Evolutionary conservation across 225 moss, liverwort and hornwort genomes (phyloP), one percentile per base, ranked within the genome.

Genomic region (Polytrichum commune): DNA sequence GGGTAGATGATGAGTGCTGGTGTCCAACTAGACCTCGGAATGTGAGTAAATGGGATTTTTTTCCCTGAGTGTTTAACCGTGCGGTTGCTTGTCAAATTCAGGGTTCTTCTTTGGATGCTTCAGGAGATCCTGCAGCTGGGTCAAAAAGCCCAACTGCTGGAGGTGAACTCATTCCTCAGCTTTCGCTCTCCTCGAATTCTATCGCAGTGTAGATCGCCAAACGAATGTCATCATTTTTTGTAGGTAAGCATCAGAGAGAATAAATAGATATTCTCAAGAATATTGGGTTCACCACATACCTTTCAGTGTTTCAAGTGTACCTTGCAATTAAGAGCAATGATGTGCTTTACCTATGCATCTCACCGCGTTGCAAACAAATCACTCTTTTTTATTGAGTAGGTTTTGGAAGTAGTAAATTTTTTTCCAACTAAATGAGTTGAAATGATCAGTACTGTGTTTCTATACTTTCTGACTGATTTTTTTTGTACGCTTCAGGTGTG

Each of bases 161-260:
- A 18, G 77, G 72, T 60, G 69, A 69, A 29, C 72, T 63, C 25
- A 29, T 25, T 20, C 73, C 74, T 62, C 72, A 77, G 75, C 67
- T 77, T 73, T 77, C 75, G 55, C 80, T 82, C 70, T 55, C 77
- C 26, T 55, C 77, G 1, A 77, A 63, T 46, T 60, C 74, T 61
- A 26, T 66, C 1, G 29, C 55, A 6, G 19, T 53, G 28, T 79
- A 70, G 69, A 65, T 63, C 46, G 33, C 27, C 18, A 18, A 57
- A 28, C 64, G 22, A 38, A 75, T 46, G 55, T 62, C 32, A 71
- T 23, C 69, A 62, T 63, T 53, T 70, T 23, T 69, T 69, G 73
- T 75, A 71, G 20, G 78, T 54, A 38, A 57, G 74, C 29, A 68
- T 72, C 73, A 10, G 18, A 25, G 13, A 30, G 63, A 62, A 53